Evolutionary conservation across 768 basidiomycete genomes (phyloP).

Genomic region (Cantharellus anzutake): DNA sequence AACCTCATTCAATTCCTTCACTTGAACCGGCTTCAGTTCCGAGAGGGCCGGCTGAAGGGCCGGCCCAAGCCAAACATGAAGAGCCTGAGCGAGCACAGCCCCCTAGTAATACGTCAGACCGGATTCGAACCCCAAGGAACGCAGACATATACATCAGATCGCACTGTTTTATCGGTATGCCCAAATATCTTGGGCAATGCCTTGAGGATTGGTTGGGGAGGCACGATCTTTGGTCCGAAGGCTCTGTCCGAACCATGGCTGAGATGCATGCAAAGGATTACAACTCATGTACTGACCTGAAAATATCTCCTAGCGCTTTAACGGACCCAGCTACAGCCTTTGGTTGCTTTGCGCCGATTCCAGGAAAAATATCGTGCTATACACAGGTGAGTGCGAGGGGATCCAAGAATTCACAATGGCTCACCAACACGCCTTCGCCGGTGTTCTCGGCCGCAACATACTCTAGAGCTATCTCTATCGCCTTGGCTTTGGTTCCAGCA

Average conservation of each 20-base stretch:
- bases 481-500: constrained; percentile 76
- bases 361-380: constrained; percentile 63
- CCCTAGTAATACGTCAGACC: constrained; percentile 23
- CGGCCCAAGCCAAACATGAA: constrained; percentile 76
- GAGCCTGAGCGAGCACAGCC: constrained; percentile 42
- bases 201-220: constrained; percentile 68
- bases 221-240: constrained; percentile 62
- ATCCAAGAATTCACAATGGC: not conserved
- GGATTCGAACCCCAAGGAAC: not conserved
- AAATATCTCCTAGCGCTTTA: constrained; percentile 58
- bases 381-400: not conserved
- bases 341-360: constrained; percentile 82
- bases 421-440: constrained; percentile 68
- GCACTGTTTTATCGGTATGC: constrained; percentile 88
- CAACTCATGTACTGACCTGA: constrained; percentile 36
- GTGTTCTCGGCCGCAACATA: constrained; percentile 89
- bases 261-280: not conserved
- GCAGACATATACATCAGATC: constrained; percentile 38
- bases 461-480: constrained; percentile 67
- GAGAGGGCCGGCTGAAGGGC: constrained; percentile 68
- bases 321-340: constrained; percentile 77
- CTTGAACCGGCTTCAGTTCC: constrained; percentile 91
- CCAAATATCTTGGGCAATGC: constrained; percentile 81
- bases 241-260: constrained; percentile 24
- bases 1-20: constrained; percentile 83